Evolutionary conservation across 2,329 filamentous ascomycete genomes (phyloP).

Genomic region (Apiospora hydei): DNA sequence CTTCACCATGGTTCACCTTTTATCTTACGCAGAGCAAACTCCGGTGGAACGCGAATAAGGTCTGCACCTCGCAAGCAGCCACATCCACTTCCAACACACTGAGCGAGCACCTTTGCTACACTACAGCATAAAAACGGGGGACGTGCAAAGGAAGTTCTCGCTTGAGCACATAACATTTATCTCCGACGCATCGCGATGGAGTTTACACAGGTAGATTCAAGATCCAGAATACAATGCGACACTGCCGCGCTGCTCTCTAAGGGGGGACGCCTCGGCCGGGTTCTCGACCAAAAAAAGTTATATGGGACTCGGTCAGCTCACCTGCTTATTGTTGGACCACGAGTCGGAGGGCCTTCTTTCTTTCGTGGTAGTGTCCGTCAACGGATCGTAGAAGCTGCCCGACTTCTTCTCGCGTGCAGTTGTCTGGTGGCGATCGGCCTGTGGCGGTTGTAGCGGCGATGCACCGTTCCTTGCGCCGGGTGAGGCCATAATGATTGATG

Average conservation of each 20-base stretch:
- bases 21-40: conserved; percentile 24
- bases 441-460: conserved; percentile 44
- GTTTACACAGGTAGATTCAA: conserved; percentile 11
- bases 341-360: conserved; percentile 47
- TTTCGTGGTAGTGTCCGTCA: conserved; percentile 49
- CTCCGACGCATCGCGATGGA: conserved; percentile 3
- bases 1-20: conserved; percentile 28
- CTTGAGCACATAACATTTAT: conserved; percentile 3
- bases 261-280: conserved; percentile 1
- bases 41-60: conserved; percentile 23
- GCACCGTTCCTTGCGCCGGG: conserved; percentile 37
- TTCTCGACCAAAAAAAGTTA: neutral
- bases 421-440: conserved; percentile 39
- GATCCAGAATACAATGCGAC: conserved; percentile 12
- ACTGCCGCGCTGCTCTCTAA: conserved; percentile 15
- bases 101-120: neutral
- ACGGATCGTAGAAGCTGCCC: conserved; percentile 54
- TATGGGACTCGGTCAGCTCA: conserved; percentile 34
- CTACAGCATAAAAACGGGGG: neutral
- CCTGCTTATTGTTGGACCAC: conserved; percentile 41
- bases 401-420: conserved; percentile 46
- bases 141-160: neutral
- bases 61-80: conserved; percentile 12
- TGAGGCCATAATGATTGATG: conserved; percentile 40
- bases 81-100: conserved; percentile 3